phyloP scores from a whole-genome alignment of 768 basidiomycete genomes.

The Psilocybe cubensis region DNA sequence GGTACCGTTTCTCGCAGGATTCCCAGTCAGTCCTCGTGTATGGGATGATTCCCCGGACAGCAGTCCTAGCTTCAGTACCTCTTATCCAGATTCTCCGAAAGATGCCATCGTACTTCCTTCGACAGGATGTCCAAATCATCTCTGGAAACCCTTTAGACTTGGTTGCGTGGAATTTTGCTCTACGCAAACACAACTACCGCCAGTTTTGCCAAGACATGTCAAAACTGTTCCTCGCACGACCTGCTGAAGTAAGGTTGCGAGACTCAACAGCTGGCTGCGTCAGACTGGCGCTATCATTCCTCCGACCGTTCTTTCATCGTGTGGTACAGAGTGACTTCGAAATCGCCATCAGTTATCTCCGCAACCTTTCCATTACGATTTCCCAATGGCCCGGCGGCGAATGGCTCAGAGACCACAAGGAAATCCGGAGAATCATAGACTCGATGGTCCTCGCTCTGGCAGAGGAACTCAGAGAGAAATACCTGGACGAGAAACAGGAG shows the following conservation, averaged over 20 bases:
- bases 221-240: conserved; percentile 58
- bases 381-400: conserved; percentile 71
- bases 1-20: conserved; percentile 75
- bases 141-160: conserved; percentile 35
- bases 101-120: conserved; percentile 73
- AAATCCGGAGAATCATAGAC: conserved; percentile 61
- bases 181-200: conserved; percentile 63
- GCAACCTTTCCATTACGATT: conserved; percentile 49
- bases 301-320: conserved; percentile 71
- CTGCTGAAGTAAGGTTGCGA: conserved; percentile 58
- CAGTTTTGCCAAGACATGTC: conserved; percentile 76
- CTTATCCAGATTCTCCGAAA: conserved; percentile 65
- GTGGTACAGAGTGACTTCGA: conserved; percentile 43
- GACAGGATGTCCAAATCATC: conserved; percentile 27
- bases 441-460: conserved; percentile 63
- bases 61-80: conserved; percentile 72
- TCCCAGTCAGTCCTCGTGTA: conserved; percentile 77
- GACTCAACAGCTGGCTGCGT: conserved; percentile 73
- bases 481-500: conserved; percentile 31
- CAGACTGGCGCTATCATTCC: conserved; percentile 65
- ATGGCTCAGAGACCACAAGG: conserved; percentile 69
- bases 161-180: conserved; percentile 58
- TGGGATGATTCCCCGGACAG: conserved; percentile 65
- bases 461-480: conserved; percentile 62
- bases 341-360: conserved; percentile 36